Conservation (phyloP, 768 basidiomycete species). For the Phlebiopsis flavidoalba region DNA sequence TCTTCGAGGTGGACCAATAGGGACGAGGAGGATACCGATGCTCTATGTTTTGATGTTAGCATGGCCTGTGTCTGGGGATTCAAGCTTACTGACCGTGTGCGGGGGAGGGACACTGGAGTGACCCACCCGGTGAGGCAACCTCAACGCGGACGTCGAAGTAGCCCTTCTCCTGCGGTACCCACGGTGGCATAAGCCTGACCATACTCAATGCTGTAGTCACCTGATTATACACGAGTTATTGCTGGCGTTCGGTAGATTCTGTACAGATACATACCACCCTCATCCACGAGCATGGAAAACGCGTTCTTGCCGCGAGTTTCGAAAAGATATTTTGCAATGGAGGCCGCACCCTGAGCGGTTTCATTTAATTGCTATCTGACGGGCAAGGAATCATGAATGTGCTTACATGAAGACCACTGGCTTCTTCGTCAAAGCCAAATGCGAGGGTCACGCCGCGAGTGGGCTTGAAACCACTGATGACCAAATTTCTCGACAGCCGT, state of each 20-base stretch:
- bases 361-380: background rate
- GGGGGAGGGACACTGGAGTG: constrained; percentile 49
- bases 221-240: constrained; percentile 11
- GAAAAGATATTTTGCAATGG: constrained; percentile 36
- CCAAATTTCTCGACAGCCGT: constrained; percentile 41
- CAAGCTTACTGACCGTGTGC: constrained; percentile 38
- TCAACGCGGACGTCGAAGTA: constrained; percentile 37
- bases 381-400: background rate
- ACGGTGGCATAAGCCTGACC: constrained; percentile 28
- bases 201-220: constrained; percentile 22
- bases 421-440: constrained; percentile 51
- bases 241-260: background rate
- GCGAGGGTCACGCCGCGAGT: constrained; percentile 35
- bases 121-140: constrained; percentile 43
- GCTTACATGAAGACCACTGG: constrained; percentile 23
- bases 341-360: constrained; percentile 33
- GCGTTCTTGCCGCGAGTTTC: constrained; percentile 43
- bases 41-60: constrained; percentile 19
- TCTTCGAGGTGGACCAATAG: constrained; percentile 44
- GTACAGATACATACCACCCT: constrained; percentile 37
- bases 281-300: constrained; percentile 53
- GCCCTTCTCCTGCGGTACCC: constrained; percentile 36
- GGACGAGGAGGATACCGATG: constrained; percentile 49
- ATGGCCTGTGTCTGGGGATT: background rate
- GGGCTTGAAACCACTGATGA: constrained; percentile 42